Percentiles rank a stretch among this genome's conserved stretches.
phyloP scores from a whole-genome alignment of 2,329 filamentous ascomycete genomes.

The Fusarium irregulare region DNA sequence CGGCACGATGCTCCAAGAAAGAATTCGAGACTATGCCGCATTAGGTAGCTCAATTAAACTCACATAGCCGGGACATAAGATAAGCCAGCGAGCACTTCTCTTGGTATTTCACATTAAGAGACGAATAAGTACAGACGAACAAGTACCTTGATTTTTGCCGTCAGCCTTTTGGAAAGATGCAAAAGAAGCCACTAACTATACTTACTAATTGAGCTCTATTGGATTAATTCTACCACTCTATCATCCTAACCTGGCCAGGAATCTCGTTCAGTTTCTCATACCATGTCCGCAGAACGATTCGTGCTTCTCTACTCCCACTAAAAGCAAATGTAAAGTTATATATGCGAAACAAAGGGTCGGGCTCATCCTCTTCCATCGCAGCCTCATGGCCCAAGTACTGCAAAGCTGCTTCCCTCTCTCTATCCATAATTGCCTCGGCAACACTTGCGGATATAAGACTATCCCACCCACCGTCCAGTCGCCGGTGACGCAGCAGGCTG shows the following conservation, averaged over 20 bases:
- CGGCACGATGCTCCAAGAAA: too few relatives aligned
- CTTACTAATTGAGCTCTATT: fast-evolving
- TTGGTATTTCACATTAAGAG: too few relatives aligned
- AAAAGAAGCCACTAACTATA: fast-evolving
- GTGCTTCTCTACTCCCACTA: background rate
- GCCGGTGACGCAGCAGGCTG: background rate
- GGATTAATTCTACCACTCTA: background rate
- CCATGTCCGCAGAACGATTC: constrained; percentile 11
- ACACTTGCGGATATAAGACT: constrained; percentile 14
- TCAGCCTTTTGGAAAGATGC: background rate
- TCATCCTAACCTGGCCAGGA: background rate
- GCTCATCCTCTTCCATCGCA: too few relatives aligned
- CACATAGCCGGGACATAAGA: too few relatives aligned
- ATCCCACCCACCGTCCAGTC: constrained; percentile 10
- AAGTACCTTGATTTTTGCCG: too few relatives aligned
- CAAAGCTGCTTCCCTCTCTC: background rate
- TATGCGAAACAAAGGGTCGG: constrained; percentile 16
- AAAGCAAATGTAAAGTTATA: constrained; percentile 19
- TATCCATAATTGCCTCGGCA: constrained; percentile 12
- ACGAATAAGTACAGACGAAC: too few relatives aligned
- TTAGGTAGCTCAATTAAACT: too few relatives aligned
- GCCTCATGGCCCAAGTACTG: background rate
- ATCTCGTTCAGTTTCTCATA: background rate
- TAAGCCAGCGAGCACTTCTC: too few relatives aligned
- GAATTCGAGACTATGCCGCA: too few relatives aligned